phyloP scores from a whole-genome alignment of 2,329 filamentous ascomycete species.

The Sporothrix dimorphospora region DNA sequence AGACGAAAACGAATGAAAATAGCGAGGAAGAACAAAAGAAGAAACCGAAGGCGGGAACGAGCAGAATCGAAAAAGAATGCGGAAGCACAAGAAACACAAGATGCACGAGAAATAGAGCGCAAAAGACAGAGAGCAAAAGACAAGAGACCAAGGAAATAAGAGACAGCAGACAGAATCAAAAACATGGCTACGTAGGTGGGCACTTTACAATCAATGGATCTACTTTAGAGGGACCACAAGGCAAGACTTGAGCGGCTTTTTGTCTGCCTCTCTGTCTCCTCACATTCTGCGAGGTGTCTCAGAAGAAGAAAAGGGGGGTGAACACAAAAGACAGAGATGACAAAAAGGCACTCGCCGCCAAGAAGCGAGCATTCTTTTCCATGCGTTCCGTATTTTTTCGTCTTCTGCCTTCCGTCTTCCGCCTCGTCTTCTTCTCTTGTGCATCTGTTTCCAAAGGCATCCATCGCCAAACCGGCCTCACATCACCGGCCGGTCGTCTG shows the following conservation, averaged over 20 bases:
- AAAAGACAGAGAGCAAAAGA: neutral
- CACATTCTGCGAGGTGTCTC: conserved; percentile 21
- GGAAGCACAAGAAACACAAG: conserved; percentile 12
- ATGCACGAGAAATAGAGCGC: neutral
- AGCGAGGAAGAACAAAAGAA: neutral
- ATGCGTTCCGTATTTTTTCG: neutral
- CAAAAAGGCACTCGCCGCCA: neutral
- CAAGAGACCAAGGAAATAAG: too few species aligned
- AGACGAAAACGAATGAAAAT: neutral
- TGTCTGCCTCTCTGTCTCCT: neutral
- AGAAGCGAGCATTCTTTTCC: conserved; percentile 1
- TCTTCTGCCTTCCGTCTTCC: neutral
- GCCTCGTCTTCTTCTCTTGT: neutral
- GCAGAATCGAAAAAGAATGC: conserved; percentile 1
- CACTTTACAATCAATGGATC: neutral
- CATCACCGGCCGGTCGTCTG: neutral
- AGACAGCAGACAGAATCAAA: neutral
- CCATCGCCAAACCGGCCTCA: neutral
- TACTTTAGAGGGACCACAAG: neutral
- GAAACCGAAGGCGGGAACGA: neutral
- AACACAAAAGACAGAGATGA: neutral
- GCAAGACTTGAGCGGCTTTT: conserved; percentile 17
- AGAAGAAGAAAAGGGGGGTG: neutral
- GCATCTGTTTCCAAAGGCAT: conserved; percentile 16
- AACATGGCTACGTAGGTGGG: conserved; percentile 3